Evolutionary conservation across 768 basidiomycete genomes (phyloP).

Genomic region (Leccinum longicurvipes): DNA sequence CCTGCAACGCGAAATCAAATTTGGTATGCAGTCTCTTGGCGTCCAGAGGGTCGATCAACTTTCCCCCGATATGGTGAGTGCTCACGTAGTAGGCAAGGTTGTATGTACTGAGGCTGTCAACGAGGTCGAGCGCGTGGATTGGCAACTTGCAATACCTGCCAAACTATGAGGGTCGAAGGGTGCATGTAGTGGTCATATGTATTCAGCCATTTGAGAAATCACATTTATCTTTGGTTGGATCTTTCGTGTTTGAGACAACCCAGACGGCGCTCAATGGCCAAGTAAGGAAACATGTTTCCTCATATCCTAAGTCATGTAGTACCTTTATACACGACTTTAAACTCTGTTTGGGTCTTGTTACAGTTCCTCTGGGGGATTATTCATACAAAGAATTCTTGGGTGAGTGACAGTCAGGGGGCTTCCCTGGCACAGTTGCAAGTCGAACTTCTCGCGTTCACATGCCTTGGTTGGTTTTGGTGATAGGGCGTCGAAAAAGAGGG

Average conservation of each 20-base stretch:
- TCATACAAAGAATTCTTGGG: slow-evolving; percentile 27
- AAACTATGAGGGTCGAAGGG: slow-evolving; percentile 20
- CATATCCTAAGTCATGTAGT: slow-evolving; percentile 24
- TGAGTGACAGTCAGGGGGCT: slow-evolving; percentile 20
- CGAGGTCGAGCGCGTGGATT: slow-evolving; percentile 64
- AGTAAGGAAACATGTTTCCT: slow-evolving; percentile 24
- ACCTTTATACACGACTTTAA: too few species aligned
- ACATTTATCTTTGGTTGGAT: too few species aligned
- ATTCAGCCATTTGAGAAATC: not conserved
- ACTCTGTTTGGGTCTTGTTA: not conserved
- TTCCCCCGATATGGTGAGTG: slow-evolving; percentile 67
- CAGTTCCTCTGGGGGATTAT: slow-evolving; percentile 18
- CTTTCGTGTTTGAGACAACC: too few species aligned
- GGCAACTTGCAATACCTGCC: slow-evolving; percentile 44
- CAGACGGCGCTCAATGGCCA: slow-evolving; percentile 16
- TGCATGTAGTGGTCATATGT: not conserved
- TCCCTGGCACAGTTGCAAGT: not conserved
- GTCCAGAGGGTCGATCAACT: slow-evolving; percentile 62
- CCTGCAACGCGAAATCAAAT: slow-evolving; percentile 72
- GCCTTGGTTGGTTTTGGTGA: not conserved
- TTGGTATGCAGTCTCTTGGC: slow-evolving; percentile 74
- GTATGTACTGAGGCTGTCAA: slow-evolving; percentile 1
- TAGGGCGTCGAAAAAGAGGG: not conserved
- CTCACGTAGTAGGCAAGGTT: not conserved
- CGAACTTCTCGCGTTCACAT: too few species aligned